A percentile compares a stretch with the other conserved stretches of the same genome.
These are phyloP conservation scores for Penicillium vulpinum DNA, from an alignment of 2,329 filamentous ascomycete species.

Conservation along the genomic window DNA sequence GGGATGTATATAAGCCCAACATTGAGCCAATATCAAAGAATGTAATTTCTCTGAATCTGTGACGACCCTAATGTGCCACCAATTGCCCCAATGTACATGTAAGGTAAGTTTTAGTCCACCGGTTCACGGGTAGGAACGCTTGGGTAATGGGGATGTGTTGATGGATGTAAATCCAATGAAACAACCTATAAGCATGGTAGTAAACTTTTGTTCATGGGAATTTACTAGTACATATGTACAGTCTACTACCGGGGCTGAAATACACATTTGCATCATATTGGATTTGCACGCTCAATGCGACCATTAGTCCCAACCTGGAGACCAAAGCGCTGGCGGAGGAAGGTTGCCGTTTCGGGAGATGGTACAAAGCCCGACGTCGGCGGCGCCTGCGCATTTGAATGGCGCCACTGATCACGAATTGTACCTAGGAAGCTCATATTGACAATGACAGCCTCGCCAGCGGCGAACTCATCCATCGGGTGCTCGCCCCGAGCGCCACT, in stretches of 20 bases:
- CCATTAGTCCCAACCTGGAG: conserved; percentile 38
- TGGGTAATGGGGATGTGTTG: neutral
- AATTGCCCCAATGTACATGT: neutral
- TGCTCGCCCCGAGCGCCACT: conserved; percentile 29
- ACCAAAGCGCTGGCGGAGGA: conserved; percentile 41
- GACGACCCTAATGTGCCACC: neutral
- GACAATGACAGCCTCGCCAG: conserved; percentile 41
- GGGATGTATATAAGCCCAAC: neutral
- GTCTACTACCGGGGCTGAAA: neutral
- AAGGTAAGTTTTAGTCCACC: neutral
- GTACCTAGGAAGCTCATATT: conserved; percentile 38
- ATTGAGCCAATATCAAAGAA: too few relatives aligned
- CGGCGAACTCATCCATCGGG: conserved; percentile 40
- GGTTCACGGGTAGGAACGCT: too few relatives aligned
- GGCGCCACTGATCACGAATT: conserved; percentile 43
- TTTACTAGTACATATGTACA: neutral
- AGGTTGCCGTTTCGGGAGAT: conserved; percentile 38
- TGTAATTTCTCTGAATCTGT: neutral
- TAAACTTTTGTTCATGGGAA: neutral
- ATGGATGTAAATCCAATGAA: neutral
- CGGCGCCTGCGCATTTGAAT: conserved; percentile 25
- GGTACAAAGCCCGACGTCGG: conserved; percentile 29
- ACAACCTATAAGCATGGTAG: neutral
- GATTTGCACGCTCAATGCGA: conserved; percentile 33
- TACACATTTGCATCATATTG: conserved; percentile 6